Base-by-base conservation (phyloP, 495 filamentous ascomycete genomes). In the Podospora tetraspora region DNA sequence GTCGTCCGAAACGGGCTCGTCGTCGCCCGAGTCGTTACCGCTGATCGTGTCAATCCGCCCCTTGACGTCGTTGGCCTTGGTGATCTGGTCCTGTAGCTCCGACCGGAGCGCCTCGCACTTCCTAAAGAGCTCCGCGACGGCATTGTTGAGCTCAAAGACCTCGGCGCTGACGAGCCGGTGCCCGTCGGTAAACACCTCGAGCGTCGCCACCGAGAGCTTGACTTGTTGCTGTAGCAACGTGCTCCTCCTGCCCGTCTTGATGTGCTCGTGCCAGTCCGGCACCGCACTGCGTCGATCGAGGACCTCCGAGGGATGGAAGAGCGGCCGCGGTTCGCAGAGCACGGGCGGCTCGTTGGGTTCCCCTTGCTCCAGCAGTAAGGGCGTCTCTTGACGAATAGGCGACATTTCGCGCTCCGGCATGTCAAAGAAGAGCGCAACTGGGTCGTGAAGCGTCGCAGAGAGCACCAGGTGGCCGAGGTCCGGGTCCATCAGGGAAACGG, bases 391-490 rank as follows among this genome's bases (percentile, higher is more conserved):
- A 30, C 68, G 74, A 19, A 74, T 73, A 58, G 68, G 76, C 19
- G 72, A 75, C 63, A 72, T 77, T 21, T 74, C 83, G n/a, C 78
- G 75, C 34, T 83, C 80, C 3, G 91, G 90, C 2, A 84, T 73
- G 64, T 94, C 92, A 73, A 96, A 87, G 43, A 85, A 81, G 6
- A 89, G 79, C 13, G 87, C 87, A 69, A 89, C 81, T 1, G 92
- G 88, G 63, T 87, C 82, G 29, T 85, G 83, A 24, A 84, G 78
- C 7, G 85, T 84, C n/a, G 85, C 83, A 0, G 93, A 93, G 52
- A 96, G 81, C 52, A 97, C 79, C 57, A 96, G 84, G 71, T 93
- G 91, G 63, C 92, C 93, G 59, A 96, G 79, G 70, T 93, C 89
- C 13, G 88, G 87, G 71, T 93, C 90, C 37, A 84, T 83, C 67